phyloP scores from a whole-genome alignment of 352 stramenopile genomes.

The Globisporangium spiculum region DNA sequence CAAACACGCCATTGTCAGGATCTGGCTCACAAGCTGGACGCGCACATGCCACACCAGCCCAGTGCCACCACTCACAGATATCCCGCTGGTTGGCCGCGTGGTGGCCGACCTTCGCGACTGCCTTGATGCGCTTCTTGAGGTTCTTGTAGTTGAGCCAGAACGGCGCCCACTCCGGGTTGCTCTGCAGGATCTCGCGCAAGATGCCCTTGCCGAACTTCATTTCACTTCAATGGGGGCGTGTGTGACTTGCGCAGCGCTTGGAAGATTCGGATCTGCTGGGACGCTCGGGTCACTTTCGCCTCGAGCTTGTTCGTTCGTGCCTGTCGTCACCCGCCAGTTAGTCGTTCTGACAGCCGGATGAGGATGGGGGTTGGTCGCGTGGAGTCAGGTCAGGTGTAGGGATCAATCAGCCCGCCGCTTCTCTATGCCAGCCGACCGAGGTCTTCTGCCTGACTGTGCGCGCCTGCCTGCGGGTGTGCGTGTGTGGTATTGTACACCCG shows the following conservation, averaged over 20 bases:
- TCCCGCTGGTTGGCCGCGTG: constrained; percentile 17
- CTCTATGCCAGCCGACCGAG: not conserved
- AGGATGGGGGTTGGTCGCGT: not conserved
- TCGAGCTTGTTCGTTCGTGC: not conserved
- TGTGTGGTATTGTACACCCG: not conserved
- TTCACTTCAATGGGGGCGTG: not conserved
- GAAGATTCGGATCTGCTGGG: constrained; percentile 1
- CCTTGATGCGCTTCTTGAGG: constrained; percentile 85
- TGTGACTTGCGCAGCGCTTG: not conserved
- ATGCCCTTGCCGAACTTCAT: constrained; percentile 87
- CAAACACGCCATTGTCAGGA: not conserved
- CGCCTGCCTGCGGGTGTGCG: no score
- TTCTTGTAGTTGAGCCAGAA: constrained; percentile 89
- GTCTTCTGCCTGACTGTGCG: not conserved
- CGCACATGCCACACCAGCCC: not conserved
- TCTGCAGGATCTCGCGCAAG: constrained; percentile 65
- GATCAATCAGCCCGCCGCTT: not conserved
- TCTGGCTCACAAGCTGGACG: not conserved
- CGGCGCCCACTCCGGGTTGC: constrained; percentile 77
- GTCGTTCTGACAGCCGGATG: not conserved
- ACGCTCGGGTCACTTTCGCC: not conserved
- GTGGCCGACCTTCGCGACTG: constrained; percentile 34
- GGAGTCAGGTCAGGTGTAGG: not conserved
- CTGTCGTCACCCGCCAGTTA: not conserved
- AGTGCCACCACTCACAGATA: constrained; percentile 33